Evolutionary conservation across 345 rosid genomes (phyloP), one percentile per base, ranked within the genome.

Genomic region (Cardamine chenopodiifolia): DNA sequence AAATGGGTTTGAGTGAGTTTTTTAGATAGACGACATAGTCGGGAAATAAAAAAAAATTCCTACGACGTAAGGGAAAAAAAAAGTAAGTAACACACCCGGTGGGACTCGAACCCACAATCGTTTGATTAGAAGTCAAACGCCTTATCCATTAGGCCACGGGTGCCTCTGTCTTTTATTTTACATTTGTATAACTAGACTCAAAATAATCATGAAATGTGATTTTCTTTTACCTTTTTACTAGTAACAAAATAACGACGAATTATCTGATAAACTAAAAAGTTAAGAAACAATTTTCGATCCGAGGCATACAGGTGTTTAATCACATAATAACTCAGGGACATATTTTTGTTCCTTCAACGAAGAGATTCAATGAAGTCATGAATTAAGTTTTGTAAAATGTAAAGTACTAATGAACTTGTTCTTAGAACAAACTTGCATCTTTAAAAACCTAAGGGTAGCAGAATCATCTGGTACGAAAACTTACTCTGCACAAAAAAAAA

Each of bases 51-150:
- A 19, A 4, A 4, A 48, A 48, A 7, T 0, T n/a, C n/a, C n/a
- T n/a, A n/a, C n/a, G n/a, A n/a, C n/a, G 26, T 25, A 25, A 1
- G 26, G 1, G 2, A 25, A 25, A 25, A 25, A 25, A 28, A 28
- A 28, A 28, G 5, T 28, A 1, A 28, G 29, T n/a, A n/a, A n/a
- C 85, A 86, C 82, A 78, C 86, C 83, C 84, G 81, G 85, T 84
- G 88, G 86, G 88, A 84, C 86, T 83, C 86, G 84, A 86, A 86
- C 90, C 86, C 89, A 86, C 90, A 89, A 85, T 86, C 92, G 83
- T 76, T 79, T 84, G 89, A 89, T 84, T 84, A 86, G 86, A 87
- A 88, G 86, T 82, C 89, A 81, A 76, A 78, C 86, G 86, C 86
- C 87, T 87, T 84, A 84, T 87, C 90, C 90, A 83, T 89, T 86